Evolutionary conservation across 2,329 filamentous ascomycete genomes (phyloP).

Genomic region (Dactylellina leptospora): DNA sequence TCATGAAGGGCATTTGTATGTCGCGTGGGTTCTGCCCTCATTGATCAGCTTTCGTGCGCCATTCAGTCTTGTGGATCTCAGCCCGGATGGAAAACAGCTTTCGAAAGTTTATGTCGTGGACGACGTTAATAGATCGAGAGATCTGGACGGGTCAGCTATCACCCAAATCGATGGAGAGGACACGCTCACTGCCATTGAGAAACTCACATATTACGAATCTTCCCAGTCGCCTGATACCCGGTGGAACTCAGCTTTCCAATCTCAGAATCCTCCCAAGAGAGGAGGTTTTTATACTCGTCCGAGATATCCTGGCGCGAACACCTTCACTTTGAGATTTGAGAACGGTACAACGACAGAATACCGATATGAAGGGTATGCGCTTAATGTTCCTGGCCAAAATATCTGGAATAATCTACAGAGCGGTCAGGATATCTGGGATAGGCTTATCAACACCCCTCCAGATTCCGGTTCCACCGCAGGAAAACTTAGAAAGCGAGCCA

Average conservation of each 20-base stretch:
- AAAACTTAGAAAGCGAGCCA: slow-evolving; percentile 13
- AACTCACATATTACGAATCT: slow-evolving; percentile 31
- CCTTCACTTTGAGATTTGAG: slow-evolving; percentile 42
- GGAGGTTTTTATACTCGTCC: slow-evolving; percentile 18
- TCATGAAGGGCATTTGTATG: slow-evolving; percentile 48
- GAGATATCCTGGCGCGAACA: slow-evolving; percentile 41
- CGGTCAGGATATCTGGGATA: slow-evolving; percentile 31
- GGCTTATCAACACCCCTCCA: slow-evolving; percentile 31
- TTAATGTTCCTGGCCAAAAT: slow-evolving; percentile 17
- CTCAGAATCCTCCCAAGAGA: slow-evolving; percentile 42
- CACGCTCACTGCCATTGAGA: slow-evolving; percentile 30
- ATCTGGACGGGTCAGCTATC: slow-evolving; percentile 25
- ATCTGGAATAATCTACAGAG: slow-evolving; percentile 6
- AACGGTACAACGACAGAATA: slow-evolving; percentile 41
- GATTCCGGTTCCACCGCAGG: not conserved
- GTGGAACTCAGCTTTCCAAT: slow-evolving; percentile 42
- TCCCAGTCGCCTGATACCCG: slow-evolving; percentile 46
- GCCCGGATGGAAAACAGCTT: slow-evolving; percentile 30
- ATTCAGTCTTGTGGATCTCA: slow-evolving; percentile 34
- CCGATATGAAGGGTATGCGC: slow-evolving; percentile 16
- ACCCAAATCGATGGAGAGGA: slow-evolving; percentile 45
- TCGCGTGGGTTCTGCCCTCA: slow-evolving; percentile 37
- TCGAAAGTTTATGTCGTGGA: slow-evolving; percentile 23
- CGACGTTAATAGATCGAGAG: slow-evolving; percentile 1
- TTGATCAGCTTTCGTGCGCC: slow-evolving; percentile 45